Evolutionary conservation across 2,329 filamentous ascomycete species (phyloP), one percentile per base, ranked within the genome.

Genomic region (Fusarium gaditjirri): DNA sequence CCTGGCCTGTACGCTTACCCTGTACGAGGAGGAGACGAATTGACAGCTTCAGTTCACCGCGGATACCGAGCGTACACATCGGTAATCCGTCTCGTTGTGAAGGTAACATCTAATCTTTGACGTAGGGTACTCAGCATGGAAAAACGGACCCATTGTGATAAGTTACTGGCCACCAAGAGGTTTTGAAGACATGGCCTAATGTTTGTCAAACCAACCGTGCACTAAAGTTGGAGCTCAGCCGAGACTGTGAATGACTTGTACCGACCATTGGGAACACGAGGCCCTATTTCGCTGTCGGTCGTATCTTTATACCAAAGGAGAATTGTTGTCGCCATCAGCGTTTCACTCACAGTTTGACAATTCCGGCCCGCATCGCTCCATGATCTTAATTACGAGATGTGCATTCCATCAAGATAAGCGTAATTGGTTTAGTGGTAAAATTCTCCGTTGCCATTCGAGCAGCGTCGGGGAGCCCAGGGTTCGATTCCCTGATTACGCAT

Each of bases 161-260:
- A 90, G 87, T 78, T 92, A 90, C n/a, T 85, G 84, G 19, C 84
- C 84, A 23, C 89, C 88, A 6, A 88, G 80, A 12, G 89, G 86
- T 21, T 85, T 86, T 86, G 23, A 91, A 83, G 5, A 90, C 90
- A 91, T 83, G 5, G 89, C 90, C 72, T 89, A 85, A 77, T 92
- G 90, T 71, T 89, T 86, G 67, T 92, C 91, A 80, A 92, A 91
- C 27, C 89, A 84, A 25, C 90, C 90, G 78, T 92, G 90, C 56
- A 92, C 82, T 17, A 92, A 4, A 91, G 87, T 89, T 55, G 85
- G 88, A 21, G 89, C 90, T 88, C 71, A 60, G 4, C 86, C 25
- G 3, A 89, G 89, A 11, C 88, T 88, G 56, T 88, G 83, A 44
- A 90, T 85, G 76, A 89, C 89, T 69, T 88, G 78, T 17, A 89